Percentiles rank a stretch among this genome's conserved stretches.
Conservation (phyloP, 805 yeast species). For the Ogataea neopini region DNA sequence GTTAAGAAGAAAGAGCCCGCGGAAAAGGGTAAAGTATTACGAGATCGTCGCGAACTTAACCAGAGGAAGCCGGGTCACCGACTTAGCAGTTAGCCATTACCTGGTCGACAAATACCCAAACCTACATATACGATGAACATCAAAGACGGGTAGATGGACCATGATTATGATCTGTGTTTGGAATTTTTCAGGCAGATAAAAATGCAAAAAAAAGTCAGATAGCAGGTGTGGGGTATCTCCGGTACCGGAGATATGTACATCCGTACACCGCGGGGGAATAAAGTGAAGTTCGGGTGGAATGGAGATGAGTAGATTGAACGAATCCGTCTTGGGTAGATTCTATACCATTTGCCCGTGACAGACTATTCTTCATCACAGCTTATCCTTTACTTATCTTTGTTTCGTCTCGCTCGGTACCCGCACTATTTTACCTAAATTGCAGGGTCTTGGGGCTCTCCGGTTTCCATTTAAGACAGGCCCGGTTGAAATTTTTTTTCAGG, state of each 20-base stretch:
- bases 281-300: too few relatives aligned
- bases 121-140: not conserved
- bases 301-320: too few relatives aligned
- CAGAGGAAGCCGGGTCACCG: not conserved
- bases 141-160: not conserved
- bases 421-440: not conserved
- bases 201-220: not conserved
- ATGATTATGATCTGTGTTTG: not conserved
- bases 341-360: too few relatives aligned
- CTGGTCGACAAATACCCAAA: not conserved
- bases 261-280: not conserved
- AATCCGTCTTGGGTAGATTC: too few relatives aligned
- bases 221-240: not conserved
- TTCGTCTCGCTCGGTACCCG: too few relatives aligned
- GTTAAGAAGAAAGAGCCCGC: not conserved
- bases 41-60: not conserved
- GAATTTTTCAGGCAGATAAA: not conserved
- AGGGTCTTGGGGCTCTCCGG: not conserved
- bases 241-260: not conserved
- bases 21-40: constrained; percentile 1
- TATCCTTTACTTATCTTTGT: too few relatives aligned
- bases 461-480: constrained; percentile 2
- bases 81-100: not conserved
- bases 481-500: not conserved
- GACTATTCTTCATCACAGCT: too few relatives aligned